Evolutionary conservation across 2,329 filamentous ascomycete genomes (phyloP), one percentile per base, ranked within the genome.

Genomic region (Exophiala dermatitidis): DNA sequence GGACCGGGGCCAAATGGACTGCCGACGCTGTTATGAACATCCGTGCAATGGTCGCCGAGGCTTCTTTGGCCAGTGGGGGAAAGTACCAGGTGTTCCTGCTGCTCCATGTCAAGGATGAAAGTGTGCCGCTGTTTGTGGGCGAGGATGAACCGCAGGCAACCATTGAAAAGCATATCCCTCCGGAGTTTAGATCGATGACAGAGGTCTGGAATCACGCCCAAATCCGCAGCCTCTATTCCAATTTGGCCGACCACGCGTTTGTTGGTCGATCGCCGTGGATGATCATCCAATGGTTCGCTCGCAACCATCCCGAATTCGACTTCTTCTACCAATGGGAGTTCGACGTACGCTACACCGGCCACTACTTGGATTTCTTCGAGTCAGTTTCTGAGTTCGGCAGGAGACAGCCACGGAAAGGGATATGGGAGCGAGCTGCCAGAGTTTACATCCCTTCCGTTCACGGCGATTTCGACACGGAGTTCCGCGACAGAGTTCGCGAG

Each of bases 291-390:
- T 84, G 84, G 69, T 90, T 90, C 65, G 81, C 81, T 54, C 78
- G 85, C 63, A 84, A 85, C 46, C 84, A 89, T 63, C 86, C 86
- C 0, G 82, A 91, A 63, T 93, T 87, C 60, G 85, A 90, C 61
- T 89, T 80, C 63, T 77, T 89, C 61, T 93, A 88, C 86, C 90
- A 91, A 67, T 90, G 86, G 87, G 88, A 93, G 66, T 86, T 89
- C 71, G 87, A 93, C 65, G 83, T 85, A 32, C 79, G 88, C 45
- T 85, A 86, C 64, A 88, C 83, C 0, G 88, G 88, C 5, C 86
- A 93, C 59, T 84, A 90, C 70, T 90, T 91, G 68, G 84, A 91
- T 62, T 80, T 91, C 60, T 79, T 89, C 41, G 78, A 84, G 61
- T 83, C 83, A 57, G 69, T 89, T 5, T 70, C 72, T 26, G 69